phyloP scores from a whole-genome alignment of 1,284 basidiomycete species.

The Termitomyces sp. region DNA sequence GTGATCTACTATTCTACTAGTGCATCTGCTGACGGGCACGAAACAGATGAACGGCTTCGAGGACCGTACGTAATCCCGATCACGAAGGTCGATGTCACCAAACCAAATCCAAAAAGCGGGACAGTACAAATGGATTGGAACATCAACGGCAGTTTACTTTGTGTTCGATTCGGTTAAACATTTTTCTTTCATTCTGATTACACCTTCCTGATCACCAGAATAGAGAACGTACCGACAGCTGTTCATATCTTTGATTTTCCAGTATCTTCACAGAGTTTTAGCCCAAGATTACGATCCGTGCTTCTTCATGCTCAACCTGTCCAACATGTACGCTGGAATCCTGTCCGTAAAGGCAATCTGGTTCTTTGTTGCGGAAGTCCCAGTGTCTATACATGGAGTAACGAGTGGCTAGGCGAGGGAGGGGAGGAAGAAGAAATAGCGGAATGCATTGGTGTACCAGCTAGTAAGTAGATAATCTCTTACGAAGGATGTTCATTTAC shows the following conservation, averaged over 20 bases:
- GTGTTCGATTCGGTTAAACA: slow-evolving; percentile 61
- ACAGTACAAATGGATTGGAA: slow-evolving; percentile 75
- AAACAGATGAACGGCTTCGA: slow-evolving; percentile 59
- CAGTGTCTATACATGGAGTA: slow-evolving; percentile 76
- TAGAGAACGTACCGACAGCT: slow-evolving; percentile 58
- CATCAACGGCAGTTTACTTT: slow-evolving; percentile 61
- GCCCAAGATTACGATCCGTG: slow-evolving; percentile 58
- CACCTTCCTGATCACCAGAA: background rate
- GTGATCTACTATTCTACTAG: background rate
- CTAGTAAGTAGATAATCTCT: slow-evolving; percentile 44
- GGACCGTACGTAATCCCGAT: slow-evolving; percentile 49
- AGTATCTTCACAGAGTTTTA: slow-evolving; percentile 42
- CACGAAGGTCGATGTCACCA: slow-evolving; percentile 48
- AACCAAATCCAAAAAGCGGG: slow-evolving; percentile 60
- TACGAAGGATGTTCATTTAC: background rate
- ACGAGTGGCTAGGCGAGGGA: slow-evolving; percentile 65
- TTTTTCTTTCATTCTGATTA: background rate
- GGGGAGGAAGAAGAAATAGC: slow-evolving; percentile 65
- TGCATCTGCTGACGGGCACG: background rate
- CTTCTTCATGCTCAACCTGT: slow-evolving; percentile 60
- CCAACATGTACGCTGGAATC: slow-evolving; percentile 69
- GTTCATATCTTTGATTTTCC: slow-evolving; percentile 64
- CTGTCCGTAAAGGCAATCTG: slow-evolving; percentile 63
- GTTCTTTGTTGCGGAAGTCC: slow-evolving; percentile 64
- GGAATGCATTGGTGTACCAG: slow-evolving; percentile 76